These are phyloP conservation scores for Aspergillus aculeatinus DNA, from an alignment of 2,329 filamentous ascomycete genomes.

Conservation along the genomic window DNA sequence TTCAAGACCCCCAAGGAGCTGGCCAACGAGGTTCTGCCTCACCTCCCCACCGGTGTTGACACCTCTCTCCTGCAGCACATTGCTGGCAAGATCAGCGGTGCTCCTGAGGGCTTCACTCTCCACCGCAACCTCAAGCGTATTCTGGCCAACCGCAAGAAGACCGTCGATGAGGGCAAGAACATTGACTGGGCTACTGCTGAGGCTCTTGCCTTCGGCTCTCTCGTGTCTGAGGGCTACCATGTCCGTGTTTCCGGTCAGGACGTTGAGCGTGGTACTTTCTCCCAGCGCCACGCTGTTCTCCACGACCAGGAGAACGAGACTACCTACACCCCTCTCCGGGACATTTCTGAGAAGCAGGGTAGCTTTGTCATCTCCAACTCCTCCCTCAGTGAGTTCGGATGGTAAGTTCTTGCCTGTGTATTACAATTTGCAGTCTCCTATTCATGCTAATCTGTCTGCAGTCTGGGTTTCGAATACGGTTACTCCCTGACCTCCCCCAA, in stretches of 20 bases:
- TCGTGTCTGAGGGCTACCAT: constrained; percentile 91
- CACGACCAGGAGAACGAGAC: constrained; percentile 95
- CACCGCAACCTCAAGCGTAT: constrained; percentile 99
- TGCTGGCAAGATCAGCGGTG: constrained; percentile 72
- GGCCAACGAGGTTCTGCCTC: constrained; percentile 87
- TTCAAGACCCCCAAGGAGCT: constrained; percentile 99
- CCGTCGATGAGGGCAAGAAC: constrained; percentile 83
- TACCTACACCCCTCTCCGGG: constrained; percentile 88
- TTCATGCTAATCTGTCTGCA: constrained; percentile 57
- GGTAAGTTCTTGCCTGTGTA: constrained; percentile 43
- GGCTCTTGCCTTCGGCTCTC: constrained; percentile 87
- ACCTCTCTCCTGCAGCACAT: constrained; percentile 74
- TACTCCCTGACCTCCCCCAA: constrained; percentile 97
- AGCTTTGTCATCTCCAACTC: constrained; percentile 98
- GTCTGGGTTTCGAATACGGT: constrained; percentile 95
- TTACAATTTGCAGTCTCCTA: background rate
- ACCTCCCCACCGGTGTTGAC: constrained; percentile 81
- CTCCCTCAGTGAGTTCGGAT: constrained; percentile 71
- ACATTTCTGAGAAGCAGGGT: constrained; percentile 86
- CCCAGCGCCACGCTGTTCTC: constrained; percentile 93
- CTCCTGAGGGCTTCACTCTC: constrained; percentile 80
- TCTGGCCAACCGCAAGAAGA: constrained; percentile 83
- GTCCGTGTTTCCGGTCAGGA: constrained; percentile 98
- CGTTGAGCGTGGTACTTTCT: constrained; percentile 99
- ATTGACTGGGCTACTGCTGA: constrained; percentile 98